Base-by-base conservation (phyloP, 2,329 filamentous ascomycete genomes). In the Coniella vitis region DNA sequence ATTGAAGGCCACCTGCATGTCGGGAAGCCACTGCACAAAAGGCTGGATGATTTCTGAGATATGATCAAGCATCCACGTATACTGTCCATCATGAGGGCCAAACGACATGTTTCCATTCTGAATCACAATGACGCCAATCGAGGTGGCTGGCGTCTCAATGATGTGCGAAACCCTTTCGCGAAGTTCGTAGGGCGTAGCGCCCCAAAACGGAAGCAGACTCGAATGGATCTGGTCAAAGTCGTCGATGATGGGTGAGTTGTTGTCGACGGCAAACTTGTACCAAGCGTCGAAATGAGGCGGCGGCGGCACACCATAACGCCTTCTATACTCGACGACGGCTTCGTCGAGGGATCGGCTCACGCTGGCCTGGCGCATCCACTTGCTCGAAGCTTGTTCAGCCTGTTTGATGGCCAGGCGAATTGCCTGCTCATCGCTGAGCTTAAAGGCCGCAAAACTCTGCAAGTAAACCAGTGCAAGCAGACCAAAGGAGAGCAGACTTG, bases 1-100 rank as follows among this genome's bases (percentile, higher is more conserved):
- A 12, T 41, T 41, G 38, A 41, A 41, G 16, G 38, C 38, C 13
- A 41, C 38, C 38, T 41, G 38, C 38, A 41, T 40, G 29, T 41
- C 14, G 5, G 38, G 38, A 12, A 41, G 38, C 38, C 38, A 41
- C 7, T 41, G 38, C 5, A 13, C 22, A 16, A 41, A 41, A 19
- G 38, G 38, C n/a, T 41, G 14, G 2, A 41, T 41, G n/a, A 41
- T 41, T 25, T 41, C 38, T n/a, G 38, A 21, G 9, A 41, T 41
- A 21, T 41, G 38, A 20, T 41, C 38, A 3, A 41, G 22, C 38
- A 41, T 41, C 38, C 38, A 41, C 9, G n/a, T 29, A 16, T 41
- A 41, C 21, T 41, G 38, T 5, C 16, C 22, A 16, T 41, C 38
- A 12, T 41, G 38, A 4, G 38, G 38, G 3, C 38, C 38, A 41